Percentiles rank a stretch among this genome's conserved stretches.
Conservation (phyloP, 2,329 filamentous ascomycete genomes). For the Didymellaceae sp. region DNA sequence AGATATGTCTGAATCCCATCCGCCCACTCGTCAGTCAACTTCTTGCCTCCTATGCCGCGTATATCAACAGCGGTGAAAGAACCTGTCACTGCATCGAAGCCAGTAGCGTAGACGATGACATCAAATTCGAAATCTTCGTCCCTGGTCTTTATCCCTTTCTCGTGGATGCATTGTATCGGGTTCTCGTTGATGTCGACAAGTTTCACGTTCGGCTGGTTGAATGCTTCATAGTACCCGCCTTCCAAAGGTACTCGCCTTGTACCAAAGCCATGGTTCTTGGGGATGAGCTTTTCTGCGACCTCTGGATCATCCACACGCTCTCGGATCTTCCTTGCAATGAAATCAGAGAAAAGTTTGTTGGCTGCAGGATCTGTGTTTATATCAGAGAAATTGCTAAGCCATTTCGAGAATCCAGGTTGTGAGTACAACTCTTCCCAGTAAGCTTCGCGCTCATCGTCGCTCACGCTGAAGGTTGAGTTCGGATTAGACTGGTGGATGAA, state of each 20-base stretch:
- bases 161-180: slow-evolving; percentile 55
- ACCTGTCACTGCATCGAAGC: slow-evolving; percentile 52
- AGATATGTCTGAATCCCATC: slow-evolving; percentile 36
- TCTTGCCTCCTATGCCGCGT: slow-evolving; percentile 20
- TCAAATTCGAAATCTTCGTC: slow-evolving; percentile 60
- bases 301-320: slow-evolving; percentile 49
- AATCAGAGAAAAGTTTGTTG: slow-evolving; percentile 32
- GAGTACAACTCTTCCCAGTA: slow-evolving; percentile 29
- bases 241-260: slow-evolving; percentile 33
- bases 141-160: slow-evolving; percentile 56
- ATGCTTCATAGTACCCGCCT: slow-evolving; percentile 48
- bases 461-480: slow-evolving; percentile 20
- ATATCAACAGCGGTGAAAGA: slow-evolving; percentile 29
- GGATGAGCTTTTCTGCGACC: slow-evolving; percentile 52
- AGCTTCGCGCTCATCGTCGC: slow-evolving; percentile 20
- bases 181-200: slow-evolving; percentile 50
- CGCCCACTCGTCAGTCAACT: slow-evolving; percentile 25
- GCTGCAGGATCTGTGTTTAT: slow-evolving; percentile 34
- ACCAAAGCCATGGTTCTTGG: slow-evolving; percentile 42
- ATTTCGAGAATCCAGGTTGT: slow-evolving; percentile 27
- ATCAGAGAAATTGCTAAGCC: slow-evolving; percentile 27
- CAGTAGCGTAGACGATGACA: slow-evolving; percentile 57
- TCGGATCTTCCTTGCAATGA: slow-evolving; percentile 48
- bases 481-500: slow-evolving; percentile 25
- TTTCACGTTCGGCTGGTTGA: slow-evolving; percentile 55